These are phyloP conservation scores for Phytophthora lateralis DNA, from an alignment of 352 stramenopile genomes.

Conservation along the genomic window DNA sequence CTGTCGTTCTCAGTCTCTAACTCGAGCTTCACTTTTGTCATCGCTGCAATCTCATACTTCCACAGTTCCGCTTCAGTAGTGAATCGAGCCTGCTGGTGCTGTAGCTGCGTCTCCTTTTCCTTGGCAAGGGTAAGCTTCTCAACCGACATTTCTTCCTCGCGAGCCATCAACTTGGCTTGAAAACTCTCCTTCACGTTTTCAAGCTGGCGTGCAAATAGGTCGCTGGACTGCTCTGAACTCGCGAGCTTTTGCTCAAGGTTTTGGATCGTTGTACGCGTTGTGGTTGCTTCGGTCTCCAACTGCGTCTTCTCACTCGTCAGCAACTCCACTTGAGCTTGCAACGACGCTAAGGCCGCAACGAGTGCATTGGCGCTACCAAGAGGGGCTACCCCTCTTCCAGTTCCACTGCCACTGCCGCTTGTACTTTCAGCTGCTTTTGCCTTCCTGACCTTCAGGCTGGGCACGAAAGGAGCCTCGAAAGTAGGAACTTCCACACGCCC, in stretches of 20 bases:
- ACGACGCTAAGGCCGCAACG: slow-evolving; percentile 24
- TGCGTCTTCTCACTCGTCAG: slow-evolving; percentile 31
- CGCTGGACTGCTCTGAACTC: slow-evolving; percentile 45
- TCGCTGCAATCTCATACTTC: slow-evolving; percentile 50
- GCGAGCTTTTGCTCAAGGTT: slow-evolving; percentile 46
- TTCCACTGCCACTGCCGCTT: slow-evolving; percentile 12
- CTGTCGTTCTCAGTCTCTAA: slow-evolving; percentile 38
- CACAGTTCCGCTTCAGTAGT: slow-evolving; percentile 42
- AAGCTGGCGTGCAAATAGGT: slow-evolving; percentile 46
- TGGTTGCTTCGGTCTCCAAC: slow-evolving; percentile 26
- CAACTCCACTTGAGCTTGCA: slow-evolving; percentile 27
- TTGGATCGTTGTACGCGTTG: slow-evolving; percentile 21
- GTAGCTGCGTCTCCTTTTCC: slow-evolving; percentile 42
- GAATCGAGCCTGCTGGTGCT: slow-evolving; percentile 41
- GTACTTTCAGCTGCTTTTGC: slow-evolving; percentile 13
- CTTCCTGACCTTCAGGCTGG: slow-evolving; percentile 9
- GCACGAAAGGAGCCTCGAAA: neutral
- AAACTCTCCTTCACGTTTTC: slow-evolving; percentile 53
- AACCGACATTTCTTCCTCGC: slow-evolving; percentile 37
- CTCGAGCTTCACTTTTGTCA: slow-evolving; percentile 51
- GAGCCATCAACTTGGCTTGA: slow-evolving; percentile 43
- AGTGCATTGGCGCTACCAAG: slow-evolving; percentile 24
- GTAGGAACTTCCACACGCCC: neutral
- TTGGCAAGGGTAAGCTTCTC: slow-evolving; percentile 37
- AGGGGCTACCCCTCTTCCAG: neutral